phyloP scores from a whole-genome alignment of 2,329 filamentous ascomycete genomes.

The Kalaharituber pfeilii region DNA sequence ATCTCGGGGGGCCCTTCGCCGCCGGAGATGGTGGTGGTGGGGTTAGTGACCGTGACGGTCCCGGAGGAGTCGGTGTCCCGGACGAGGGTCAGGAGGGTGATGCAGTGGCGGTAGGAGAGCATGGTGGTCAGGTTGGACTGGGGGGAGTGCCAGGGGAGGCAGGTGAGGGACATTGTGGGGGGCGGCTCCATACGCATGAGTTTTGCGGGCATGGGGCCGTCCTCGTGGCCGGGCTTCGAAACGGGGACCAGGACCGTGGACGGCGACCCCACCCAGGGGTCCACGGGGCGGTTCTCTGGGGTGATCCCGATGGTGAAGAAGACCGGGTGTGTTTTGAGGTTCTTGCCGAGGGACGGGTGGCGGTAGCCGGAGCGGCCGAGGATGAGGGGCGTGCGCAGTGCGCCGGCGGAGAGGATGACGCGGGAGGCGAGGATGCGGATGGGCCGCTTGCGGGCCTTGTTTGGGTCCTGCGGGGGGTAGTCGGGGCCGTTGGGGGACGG shows the following conservation, averaged over 20 bases:
- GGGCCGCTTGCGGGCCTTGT: no score
- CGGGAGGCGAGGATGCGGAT: neutral
- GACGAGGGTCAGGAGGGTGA: neutral
- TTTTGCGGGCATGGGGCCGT: neutral
- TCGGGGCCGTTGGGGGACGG: neutral
- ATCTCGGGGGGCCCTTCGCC: conserved; percentile 34
- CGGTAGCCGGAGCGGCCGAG: conserved; percentile 56
- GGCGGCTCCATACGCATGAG: neutral
- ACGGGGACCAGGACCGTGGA: neutral
- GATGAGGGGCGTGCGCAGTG: conserved; percentile 58
- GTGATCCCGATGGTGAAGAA: conserved; percentile 37
- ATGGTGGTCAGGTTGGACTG: conserved; percentile 46
- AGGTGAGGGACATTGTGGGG: conserved; percentile 22
- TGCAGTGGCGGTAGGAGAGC: neutral
- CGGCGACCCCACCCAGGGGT: neutral
- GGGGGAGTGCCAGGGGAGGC: conserved; percentile 57
- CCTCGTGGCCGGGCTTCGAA: neutral
- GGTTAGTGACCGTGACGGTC: neutral
- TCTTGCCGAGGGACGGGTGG: conserved; percentile 65
- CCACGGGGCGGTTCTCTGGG: neutral
- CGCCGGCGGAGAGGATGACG: conserved; percentile 37
- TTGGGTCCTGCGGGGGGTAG: neutral
- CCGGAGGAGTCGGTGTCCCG: neutral
- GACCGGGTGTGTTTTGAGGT: conserved; percentile 68
- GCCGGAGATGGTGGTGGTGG: neutral